Evolutionary conservation across 1,284 basidiomycete genomes (phyloP), one percentile per base, ranked within the genome.

Genomic region (Cryptococcus neoformans): DNA sequence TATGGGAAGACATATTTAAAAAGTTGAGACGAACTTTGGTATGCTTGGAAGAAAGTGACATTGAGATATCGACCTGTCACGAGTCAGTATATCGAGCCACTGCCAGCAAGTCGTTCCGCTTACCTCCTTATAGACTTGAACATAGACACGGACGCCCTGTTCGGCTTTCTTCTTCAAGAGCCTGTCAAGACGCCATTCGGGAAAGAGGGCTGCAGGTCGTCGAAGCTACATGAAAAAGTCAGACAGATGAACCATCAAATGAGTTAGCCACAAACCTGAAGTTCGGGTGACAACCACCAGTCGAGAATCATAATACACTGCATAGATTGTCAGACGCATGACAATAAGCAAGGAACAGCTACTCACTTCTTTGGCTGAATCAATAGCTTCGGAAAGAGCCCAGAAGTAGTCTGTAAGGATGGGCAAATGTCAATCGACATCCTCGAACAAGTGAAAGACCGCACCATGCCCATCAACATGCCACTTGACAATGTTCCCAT

Each of bases 351-450:
- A 0, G 54, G 16, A 11, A 28, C 9, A 10, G 17, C 4, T 1
- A 45, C 67, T 16, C 28, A 70, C 74, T 54, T 79, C 74, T 50
- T 67, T 70, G 0, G 80, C 80, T 9, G 61, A 51, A 54, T 95
- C 91, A 28, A 96, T 81, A 73, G 94, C 81, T 78, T 93, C 91
- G 2, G 90, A 91, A 37, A 95, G 74, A 0, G 93, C 92, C 83
- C 88, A 95, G 82, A 96, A 90, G 75, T 94, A 96, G 78, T 96
- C 81, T 69, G 3, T 10, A 37, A 44, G n/a, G 54, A 34, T 16
- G 45, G 14, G 28, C 4, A 28, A 28, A 28, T 28, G 28, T 28
- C 28, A 28, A 28, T 28, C 28, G 28, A 28, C 16, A 47, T 11
- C 10, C 34, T 5, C 42, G n/a, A 21, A 16, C 42, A n/a, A 21